Base-by-base conservation (phyloP, 148 eudicot species). In the Vaccinium corymbosum region DNA sequence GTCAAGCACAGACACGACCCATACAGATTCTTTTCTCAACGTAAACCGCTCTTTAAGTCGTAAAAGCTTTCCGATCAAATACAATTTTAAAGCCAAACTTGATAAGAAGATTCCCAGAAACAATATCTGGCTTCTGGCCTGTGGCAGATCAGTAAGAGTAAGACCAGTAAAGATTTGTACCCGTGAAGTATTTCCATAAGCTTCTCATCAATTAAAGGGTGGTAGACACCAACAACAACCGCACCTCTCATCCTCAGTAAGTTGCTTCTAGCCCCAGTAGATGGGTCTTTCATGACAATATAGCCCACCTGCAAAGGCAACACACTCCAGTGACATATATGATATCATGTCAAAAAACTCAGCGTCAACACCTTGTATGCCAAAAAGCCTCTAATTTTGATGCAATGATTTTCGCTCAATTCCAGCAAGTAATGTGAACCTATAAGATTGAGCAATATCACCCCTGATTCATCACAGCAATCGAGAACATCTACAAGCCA, bases 261-360 rank as follows among this genome's bases (percentile, higher is more conserved):
- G 76, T 89, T 89, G 72, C 91, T 91, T 89, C 97, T 90, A 81
- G 56, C 83, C 83, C 95, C 94, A 73, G 92, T 87, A 35, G 87
- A 82, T 48, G 84, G 90, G 81, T 94, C 95, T 59, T 87, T 92
- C 98, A 94, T 92, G 75, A 97, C 94, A 80, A 97, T 89, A 87
- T 97, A 97, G 74, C 99, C 99, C 57, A 95, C 99, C 99, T 97
- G 84, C 86, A 91, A 64, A 83, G 85, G 20, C 83, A 82, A 80
- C 84, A 85, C n/a, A 50, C 12, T 71, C 3, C 72, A 84, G 14
- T 38, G 51, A 78, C 7, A 55, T 10, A n/a, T 38, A 52, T 10
- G 29, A 53, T 10, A 84, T 66, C 15, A 29, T 17, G 66, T 5
- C 27, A 35, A 78, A 38, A 46, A 49, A 6, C 35, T 61, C 52